Evolutionary conservation across 2,329 filamentous ascomycete genomes (phyloP).

Genomic region (Penicillium sp.): DNA sequence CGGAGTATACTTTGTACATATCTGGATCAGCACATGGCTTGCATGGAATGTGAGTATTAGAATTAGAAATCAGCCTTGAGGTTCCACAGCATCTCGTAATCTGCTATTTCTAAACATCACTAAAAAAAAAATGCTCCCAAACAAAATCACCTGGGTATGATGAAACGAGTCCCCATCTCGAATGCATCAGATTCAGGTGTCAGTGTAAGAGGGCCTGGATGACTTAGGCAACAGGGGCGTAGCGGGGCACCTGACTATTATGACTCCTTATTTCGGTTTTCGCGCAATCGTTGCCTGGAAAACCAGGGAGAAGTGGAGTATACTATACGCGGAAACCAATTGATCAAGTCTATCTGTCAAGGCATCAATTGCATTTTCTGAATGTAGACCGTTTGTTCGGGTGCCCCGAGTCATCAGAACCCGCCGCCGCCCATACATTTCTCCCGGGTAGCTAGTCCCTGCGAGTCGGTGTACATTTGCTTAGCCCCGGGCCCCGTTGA

Average conservation of each 20-base stretch:
- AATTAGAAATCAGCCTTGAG: slow-evolving; percentile 8
- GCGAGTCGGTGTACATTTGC: slow-evolving; percentile 16
- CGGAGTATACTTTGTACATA: not conserved
- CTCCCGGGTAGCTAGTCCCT: slow-evolving; percentile 5
- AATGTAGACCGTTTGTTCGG: slow-evolving; percentile 20
- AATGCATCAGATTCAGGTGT: not conserved
- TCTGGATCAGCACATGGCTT: not conserved
- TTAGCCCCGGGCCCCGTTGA: slow-evolving; percentile 18
- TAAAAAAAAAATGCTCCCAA: not conserved
- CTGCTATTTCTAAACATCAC: not conserved
- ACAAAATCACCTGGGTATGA: not conserved
- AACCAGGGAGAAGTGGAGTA: slow-evolving; percentile 6
- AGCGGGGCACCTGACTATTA: slow-evolving; percentile 12
- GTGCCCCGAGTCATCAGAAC: slow-evolving; percentile 5
- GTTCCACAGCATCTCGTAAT: slow-evolving; percentile 8
- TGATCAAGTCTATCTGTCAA: slow-evolving; percentile 4
- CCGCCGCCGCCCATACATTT: slow-evolving; percentile 7
- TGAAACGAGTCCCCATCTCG: not conserved
- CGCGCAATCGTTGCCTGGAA: slow-evolving; percentile 15
- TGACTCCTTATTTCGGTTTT: slow-evolving; percentile 16
- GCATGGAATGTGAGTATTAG: not conserved
- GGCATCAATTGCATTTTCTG: slow-evolving; percentile 4
- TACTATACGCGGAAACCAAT: slow-evolving; percentile 9
- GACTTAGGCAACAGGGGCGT: slow-evolving; percentile 19
- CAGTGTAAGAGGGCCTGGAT: slow-evolving; percentile 1